A percentile compares a stretch with the other conserved stretches of the same genome.
Evolutionary conservation across 163 green algal species (phyloP).

Genomic region (Volvox carteri): DNA sequence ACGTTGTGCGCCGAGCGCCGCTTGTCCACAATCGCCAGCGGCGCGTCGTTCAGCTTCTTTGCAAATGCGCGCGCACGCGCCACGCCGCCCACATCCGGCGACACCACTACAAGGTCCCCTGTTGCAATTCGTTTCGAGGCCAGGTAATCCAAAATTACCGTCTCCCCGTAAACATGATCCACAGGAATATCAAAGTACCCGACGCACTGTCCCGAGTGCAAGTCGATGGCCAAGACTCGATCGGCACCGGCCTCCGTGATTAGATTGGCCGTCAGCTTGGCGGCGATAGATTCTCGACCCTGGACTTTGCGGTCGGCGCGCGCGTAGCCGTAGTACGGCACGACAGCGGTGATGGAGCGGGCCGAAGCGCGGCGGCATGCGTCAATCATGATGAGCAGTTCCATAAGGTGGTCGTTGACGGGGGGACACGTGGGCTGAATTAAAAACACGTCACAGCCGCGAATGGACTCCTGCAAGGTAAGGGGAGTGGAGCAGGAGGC

Average conservation of each 20-base stretch:
- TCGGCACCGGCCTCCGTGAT: slow-evolving; percentile 92
- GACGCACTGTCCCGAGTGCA: slow-evolving; percentile 98
- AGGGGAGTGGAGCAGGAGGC: too few species aligned
- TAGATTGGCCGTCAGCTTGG: slow-evolving; percentile 95
- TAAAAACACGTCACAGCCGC: slow-evolving; percentile 99
- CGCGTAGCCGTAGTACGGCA: slow-evolving; percentile 87
- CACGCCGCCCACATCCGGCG: slow-evolving; percentile 98
- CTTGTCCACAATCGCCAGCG: slow-evolving; percentile 99
- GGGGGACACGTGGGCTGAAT: slow-evolving; percentile 96
- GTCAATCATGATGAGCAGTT: slow-evolving; percentile 99
- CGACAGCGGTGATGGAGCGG: slow-evolving; percentile 96
- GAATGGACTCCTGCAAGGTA: slow-evolving; percentile 95
- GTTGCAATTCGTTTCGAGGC: slow-evolving; percentile 96
- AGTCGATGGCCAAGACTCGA: slow-evolving; percentile 96
- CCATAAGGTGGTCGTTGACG: slow-evolving; percentile 98
- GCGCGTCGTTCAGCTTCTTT: slow-evolving; percentile 99
- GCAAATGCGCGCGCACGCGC: slow-evolving; percentile 96
- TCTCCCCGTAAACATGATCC: slow-evolving; percentile 98
- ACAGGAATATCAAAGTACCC: slow-evolving; percentile 99
- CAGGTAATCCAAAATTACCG: slow-evolving; percentile 98
- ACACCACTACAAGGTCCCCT: slow-evolving; percentile 98
- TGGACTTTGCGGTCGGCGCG: slow-evolving; percentile 95
- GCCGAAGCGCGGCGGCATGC: slow-evolving; percentile 91
- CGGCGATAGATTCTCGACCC: slow-evolving; percentile 91
- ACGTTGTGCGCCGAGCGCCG: slow-evolving; percentile 96